Conservation (phyloP, 202 grass and related monocot species). For the Zoysia matrella region DNA sequence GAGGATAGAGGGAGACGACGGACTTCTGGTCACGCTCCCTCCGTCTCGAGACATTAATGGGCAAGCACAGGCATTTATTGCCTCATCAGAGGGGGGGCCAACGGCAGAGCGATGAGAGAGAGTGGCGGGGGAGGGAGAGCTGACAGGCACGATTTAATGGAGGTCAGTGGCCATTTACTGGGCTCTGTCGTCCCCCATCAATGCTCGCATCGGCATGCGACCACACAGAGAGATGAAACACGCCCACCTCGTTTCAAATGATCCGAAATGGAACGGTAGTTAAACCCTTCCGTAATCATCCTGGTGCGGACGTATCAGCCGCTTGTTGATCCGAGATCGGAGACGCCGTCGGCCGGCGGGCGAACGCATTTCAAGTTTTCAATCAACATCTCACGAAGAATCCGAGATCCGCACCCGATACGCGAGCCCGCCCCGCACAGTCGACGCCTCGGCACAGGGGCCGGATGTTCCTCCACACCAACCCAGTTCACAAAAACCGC, state of each 20-base stretch:
- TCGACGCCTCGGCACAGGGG: background rate
- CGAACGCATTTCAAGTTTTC: background rate
- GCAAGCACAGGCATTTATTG: conserved; percentile 63
- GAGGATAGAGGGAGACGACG: background rate
- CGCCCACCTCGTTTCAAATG: background rate
- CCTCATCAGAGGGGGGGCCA: conserved; percentile 12
- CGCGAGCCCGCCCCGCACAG: background rate
- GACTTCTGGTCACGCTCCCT: conserved; percentile 8
- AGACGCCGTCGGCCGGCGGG: background rate
- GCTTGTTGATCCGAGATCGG: background rate
- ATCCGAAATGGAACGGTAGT: background rate
- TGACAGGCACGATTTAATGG: conserved; percentile 65
- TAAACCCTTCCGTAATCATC: too few relatives aligned
- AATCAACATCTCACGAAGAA: background rate
- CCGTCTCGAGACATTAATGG: conserved; percentile 56
- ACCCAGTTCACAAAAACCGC: too few relatives aligned
- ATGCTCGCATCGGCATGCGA: conserved; percentile 31
- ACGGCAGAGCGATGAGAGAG: background rate
- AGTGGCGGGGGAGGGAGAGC: conserved; percentile 22
- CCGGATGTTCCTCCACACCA: too few relatives aligned
- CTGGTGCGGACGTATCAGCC: too few relatives aligned
- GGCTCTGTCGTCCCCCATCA: conserved; percentile 53
- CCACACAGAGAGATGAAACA: background rate
- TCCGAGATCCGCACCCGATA: background rate
- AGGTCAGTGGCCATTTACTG: conserved; percentile 56